Evolutionary conservation across 768 basidiomycete genomes (phyloP), one percentile per base, ranked within the genome.

Genomic region (Phlegmacium glaucopus): DNA sequence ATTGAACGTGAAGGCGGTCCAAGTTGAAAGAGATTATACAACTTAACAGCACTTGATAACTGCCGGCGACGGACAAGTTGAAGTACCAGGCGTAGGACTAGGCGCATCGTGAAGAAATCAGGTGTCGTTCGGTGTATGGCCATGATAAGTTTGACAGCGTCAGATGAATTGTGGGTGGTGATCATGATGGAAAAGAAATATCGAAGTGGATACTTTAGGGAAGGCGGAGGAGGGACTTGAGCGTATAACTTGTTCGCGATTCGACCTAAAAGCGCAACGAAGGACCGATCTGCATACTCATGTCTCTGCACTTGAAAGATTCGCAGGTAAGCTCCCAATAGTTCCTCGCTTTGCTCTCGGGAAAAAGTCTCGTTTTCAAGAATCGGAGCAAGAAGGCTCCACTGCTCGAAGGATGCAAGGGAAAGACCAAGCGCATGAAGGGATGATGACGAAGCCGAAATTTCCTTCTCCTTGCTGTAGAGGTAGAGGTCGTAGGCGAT

Each of bases 131-230:
- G 42, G 37, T 69, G 54, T 27, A 84, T 62, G 39, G 58, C 61
- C 48, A 72, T 61, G 35, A 82, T 61, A 18, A 80, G 53, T 35
- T 62, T 50, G 1, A 77, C 53, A 8, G 74, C 67, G 16, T 62
- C 56, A 0, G 56, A 51, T 8, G 73, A 62, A 37, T 72, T 66
- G 9, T 61, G 66, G 4, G 71, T 67, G 18, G 62, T 46, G 13
- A 74, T 59, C 63, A 77, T 55, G 45, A 72, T 59, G 25, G 57
- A 57, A 47, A 81, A 61, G 22, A 78, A 67, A 42, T 71, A 75
- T 9, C 77, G 72, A 28, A 83, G 57, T n/a, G 72, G 74, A 53
- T 74, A 72, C 45, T 75, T 75, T 50, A 60, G 48, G 7, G 52
- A 47, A 6, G 30, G 29, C 0, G 67, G 59, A 0, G 75, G 75